These are phyloP conservation scores for Gossypium gossypioides DNA, from an alignment of 441 rosid species.

Conservation along the genomic window DNA sequence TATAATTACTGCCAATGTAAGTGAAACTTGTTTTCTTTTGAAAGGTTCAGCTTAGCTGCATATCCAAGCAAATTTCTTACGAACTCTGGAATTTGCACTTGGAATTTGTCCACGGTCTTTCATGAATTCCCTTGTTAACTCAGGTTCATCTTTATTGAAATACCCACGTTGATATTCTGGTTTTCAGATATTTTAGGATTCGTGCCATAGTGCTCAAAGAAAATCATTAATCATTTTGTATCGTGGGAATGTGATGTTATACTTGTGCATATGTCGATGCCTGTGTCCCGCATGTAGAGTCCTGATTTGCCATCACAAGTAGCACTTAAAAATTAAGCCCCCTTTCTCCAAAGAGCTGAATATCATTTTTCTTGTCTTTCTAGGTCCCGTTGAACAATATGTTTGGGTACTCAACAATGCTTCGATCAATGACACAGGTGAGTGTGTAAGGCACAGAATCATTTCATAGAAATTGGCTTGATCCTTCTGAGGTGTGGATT, in stretches of 20 bases:
- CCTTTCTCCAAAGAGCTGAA: background rate
- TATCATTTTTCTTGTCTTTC: background rate
- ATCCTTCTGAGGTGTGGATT: background rate
- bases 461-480: background rate
- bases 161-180: background rate
- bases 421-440: slow-evolving; percentile 94
- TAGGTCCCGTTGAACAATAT: slow-evolving; percentile 94
- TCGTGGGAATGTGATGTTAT: background rate
- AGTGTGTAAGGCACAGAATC: background rate
- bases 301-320: background rate
- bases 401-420: slow-evolving; percentile 94
- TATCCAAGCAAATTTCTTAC: background rate
- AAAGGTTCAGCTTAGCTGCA: background rate
- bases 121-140: background rate
- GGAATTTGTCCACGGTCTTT: background rate
- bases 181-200: background rate
- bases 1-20: slow-evolving; percentile 64
- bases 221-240: background rate
- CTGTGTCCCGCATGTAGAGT: background rate
- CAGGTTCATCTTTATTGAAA: background rate
- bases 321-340: background rate
- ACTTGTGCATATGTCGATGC: background rate
- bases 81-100: too few relatives aligned
- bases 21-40: slow-evolving; percentile 14
- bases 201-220: background rate